Evolutionary conservation across 2,329 filamentous ascomycete species (phyloP), one percentile per base, ranked within the genome.

Genomic region (Aspergillus bombycis): DNA sequence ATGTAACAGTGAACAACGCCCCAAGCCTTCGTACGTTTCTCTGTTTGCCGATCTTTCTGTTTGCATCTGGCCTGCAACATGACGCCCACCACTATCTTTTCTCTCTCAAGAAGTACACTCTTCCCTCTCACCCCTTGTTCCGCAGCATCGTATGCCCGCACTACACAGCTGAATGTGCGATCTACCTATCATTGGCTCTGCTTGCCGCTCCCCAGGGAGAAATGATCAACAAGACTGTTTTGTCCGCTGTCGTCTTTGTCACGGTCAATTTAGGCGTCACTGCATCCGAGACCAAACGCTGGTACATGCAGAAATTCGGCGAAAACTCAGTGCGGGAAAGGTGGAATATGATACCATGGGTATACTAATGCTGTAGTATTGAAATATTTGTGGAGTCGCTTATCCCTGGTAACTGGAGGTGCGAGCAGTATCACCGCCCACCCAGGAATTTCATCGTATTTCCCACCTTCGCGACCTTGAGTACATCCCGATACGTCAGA

Each of bases 111-210:
- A 94, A 93, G 74, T 98, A 99, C 78, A 91, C 91, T 12, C 83
- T 98, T 28, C 94, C 94, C 0, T 81, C 85, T 2, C 85, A 90
- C 64, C 89, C 89, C 3, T 79, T 91, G 62, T 99, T 98, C 77
- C 82, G 82, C 52, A 82, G 84, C 62, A 78, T 96, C 26, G 79
- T 97, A 45, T 96, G 91, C 70, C 93, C 95, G 21, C 95, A 99
- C 79, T 99, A 98, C 78, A 91, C 91, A 4, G 92, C 90, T 72
- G 95, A 98, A 80, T 94, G 92, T 74, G 75, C 91, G 46, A 87
- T 97, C 63, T 98, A 99, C 75, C 74, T 93, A 23, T 85, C 90
- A n/a, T 79, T 99, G 67, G 86, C 92, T 3, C 79, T 95, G 53
- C 77, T 91, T 45, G 88, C 89, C 34, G 93, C 94, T 1, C 93